Evolutionary conservation across 331 rosid species (phyloP), one percentile per base, ranked within the genome.

Genomic region (Quercus tomentella): DNA sequence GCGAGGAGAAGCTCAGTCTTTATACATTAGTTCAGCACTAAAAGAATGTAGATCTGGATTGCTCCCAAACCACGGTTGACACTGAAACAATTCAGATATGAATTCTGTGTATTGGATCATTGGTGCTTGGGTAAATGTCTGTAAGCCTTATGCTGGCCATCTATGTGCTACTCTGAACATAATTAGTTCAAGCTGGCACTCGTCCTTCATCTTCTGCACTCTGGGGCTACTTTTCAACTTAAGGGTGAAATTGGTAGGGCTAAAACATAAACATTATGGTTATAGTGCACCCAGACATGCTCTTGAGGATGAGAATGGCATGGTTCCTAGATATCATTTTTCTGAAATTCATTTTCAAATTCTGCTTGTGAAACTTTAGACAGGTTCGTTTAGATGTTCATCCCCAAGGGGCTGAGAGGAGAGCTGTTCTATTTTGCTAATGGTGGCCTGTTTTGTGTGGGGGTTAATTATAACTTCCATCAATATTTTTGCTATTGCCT

Each of bases 381-480:
- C 33, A 23, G 15, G 28, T 67, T 23, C 30, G 52, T 68, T 35
- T 43, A 56, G 60, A 76, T 61, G 74, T 66, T 20, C 30, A 23
- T 58, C 75, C 17, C 72, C 63, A 22, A 52, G 63, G 43, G 63
- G 67, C 63, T 33, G 54, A 77, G 71, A 81, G 71, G 72, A 61
- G 56, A 52, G 60, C 61, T 12, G 41, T 14, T 75, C 20, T 79
- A 62, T 66, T 56, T 76, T 65, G 67, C 79, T 4, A 60, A 14
- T 37, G 55, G 55, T 18, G 11, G n/a, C 56, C 30, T 63, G 79
- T 70, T 66, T 68, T 56, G 41, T 70, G 56, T 76, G 60, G 55
- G 56, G 56, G 15, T 73, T 18, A 70, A 31, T 74, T 77, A 77
- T 77, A 56, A 73, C 37, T 70, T 73, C 76, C 60, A 66, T 12